Conservation (phyloP, 192 early-diverging fungal genomes). For the Spinellus fusiger region DNA sequence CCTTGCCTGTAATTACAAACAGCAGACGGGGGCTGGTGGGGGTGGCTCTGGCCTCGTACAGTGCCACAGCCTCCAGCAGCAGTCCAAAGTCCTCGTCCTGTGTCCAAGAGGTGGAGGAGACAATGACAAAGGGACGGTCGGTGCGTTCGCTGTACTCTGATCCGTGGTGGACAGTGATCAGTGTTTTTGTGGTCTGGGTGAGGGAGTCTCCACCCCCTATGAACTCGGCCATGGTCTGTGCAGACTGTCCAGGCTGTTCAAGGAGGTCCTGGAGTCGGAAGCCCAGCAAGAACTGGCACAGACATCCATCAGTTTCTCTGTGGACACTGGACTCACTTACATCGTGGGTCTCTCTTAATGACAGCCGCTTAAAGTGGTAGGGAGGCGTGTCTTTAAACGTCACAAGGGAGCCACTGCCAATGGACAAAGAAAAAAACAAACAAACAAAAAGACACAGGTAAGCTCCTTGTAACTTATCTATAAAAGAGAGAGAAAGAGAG, state of each 20-base stretch:
- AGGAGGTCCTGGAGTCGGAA: conserved; percentile 40
- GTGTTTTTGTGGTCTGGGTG: no score
- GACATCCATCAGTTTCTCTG: no score
- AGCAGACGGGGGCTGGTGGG: conserved; percentile 48
- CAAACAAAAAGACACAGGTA: neutral
- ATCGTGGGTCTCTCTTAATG: neutral
- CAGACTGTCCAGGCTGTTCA: no score
- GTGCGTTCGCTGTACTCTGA: conserved; percentile 19
- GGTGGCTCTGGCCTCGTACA: conserved; percentile 42
- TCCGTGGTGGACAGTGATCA: neutral
- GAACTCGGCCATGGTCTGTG: no score
- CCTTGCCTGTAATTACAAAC: conserved; percentile 91
- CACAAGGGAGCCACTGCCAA: conserved; percentile 59
- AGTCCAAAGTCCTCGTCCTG: conserved; percentile 93
- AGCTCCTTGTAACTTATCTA: neutral
- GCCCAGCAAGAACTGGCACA: conserved; percentile 35
- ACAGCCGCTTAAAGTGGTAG: conserved; percentile 64
- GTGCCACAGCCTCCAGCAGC: conserved; percentile 59
- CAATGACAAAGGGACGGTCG: conserved; percentile 77
- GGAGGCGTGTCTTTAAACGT: conserved; percentile 85
- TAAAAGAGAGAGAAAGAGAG: neutral
- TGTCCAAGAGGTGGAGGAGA: conserved; percentile 92
- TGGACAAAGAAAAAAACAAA: neutral
- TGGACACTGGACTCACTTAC: neutral
- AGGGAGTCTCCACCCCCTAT: no score